Percentiles rank a stretch among this genome's conserved stretches.
phyloP scores from a whole-genome alignment of 139 green algal species.

The Tetradesmus lagerheimii region DNA sequence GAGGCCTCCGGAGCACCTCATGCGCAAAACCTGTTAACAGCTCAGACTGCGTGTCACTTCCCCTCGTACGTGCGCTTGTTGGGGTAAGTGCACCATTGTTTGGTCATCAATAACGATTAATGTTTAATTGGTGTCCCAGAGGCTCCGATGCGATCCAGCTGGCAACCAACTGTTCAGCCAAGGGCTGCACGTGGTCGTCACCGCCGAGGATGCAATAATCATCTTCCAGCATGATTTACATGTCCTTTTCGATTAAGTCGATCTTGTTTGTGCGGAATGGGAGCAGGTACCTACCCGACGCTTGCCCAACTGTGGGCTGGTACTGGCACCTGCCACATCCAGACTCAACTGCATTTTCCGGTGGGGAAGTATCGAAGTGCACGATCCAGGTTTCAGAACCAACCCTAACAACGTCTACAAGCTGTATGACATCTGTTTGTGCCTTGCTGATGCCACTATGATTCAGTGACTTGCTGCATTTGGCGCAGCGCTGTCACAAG shows the following conservation, averaged over 20 bases:
- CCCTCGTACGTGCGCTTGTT: neutral
- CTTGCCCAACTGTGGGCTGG: neutral
- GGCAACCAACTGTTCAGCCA: neutral
- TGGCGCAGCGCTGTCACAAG: no score
- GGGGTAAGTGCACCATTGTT: neutral
- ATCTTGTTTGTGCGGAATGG: neutral
- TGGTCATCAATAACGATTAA: neutral
- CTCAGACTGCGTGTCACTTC: conserved; percentile 1
- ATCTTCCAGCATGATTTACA: no score
- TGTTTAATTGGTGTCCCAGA: neutral
- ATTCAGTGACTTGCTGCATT: no score
- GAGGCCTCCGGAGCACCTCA: neutral
- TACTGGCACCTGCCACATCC: neutral
- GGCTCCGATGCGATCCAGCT: neutral
- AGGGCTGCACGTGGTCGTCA: neutral
- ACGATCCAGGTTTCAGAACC: no score
- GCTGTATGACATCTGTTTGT: no score
- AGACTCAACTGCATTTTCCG: neutral
- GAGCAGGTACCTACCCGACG: neutral
- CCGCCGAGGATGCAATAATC: no score
- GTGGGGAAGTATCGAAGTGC: neutral
- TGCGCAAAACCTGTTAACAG: conserved; percentile 3
- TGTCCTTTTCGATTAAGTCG: neutral
- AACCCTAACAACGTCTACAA: no score
- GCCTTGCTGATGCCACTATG: no score